Evolutionary conservation across 2,329 filamentous ascomycete genomes (phyloP).

Genomic region (Blumeriella jaapii): DNA sequence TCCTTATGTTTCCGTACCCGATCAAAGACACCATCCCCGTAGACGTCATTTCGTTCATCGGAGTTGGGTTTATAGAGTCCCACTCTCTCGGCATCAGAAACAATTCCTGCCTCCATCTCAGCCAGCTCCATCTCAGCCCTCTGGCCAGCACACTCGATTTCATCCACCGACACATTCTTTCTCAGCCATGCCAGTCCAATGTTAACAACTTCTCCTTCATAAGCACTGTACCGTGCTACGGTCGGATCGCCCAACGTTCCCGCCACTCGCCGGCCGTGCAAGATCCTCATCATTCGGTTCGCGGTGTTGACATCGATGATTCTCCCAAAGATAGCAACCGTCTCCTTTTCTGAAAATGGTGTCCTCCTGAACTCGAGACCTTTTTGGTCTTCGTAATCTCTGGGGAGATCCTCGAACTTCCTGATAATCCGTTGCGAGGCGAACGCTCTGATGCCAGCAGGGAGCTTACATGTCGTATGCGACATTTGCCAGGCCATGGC

Average conservation of each 20-base stretch:
- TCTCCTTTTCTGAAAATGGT: constrained; percentile 39
- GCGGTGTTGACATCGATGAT: constrained; percentile 34
- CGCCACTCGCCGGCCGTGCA: constrained; percentile 52
- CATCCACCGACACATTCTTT: constrained; percentile 42
- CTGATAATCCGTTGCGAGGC: constrained; percentile 29
- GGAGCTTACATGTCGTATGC: constrained; percentile 1
- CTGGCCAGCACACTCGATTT: constrained; percentile 47
- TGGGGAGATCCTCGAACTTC: constrained; percentile 47
- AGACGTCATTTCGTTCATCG: constrained; percentile 32
- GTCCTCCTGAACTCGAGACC: constrained; percentile 42
- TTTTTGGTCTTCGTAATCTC: constrained; percentile 40
- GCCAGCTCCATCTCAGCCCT: constrained; percentile 52
- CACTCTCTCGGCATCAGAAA: constrained; percentile 21
- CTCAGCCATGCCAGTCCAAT: constrained; percentile 45
- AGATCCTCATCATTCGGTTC: constrained; percentile 43
- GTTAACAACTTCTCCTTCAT: constrained; percentile 28
- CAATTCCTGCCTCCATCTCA: constrained; percentile 34
- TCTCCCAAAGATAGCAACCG: constrained; percentile 38
- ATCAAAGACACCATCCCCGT: constrained; percentile 46
- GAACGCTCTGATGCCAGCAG: constrained; percentile 10
- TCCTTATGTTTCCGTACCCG: constrained; percentile 42
- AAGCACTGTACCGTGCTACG: constrained; percentile 27
- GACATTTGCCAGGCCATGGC: constrained; percentile 1
- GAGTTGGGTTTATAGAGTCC: constrained; percentile 24
- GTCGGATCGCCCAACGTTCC: constrained; percentile 51